Conservation (phyloP, 495 filamentous ascomycete species). For the Filosporella fistucella region DNA sequence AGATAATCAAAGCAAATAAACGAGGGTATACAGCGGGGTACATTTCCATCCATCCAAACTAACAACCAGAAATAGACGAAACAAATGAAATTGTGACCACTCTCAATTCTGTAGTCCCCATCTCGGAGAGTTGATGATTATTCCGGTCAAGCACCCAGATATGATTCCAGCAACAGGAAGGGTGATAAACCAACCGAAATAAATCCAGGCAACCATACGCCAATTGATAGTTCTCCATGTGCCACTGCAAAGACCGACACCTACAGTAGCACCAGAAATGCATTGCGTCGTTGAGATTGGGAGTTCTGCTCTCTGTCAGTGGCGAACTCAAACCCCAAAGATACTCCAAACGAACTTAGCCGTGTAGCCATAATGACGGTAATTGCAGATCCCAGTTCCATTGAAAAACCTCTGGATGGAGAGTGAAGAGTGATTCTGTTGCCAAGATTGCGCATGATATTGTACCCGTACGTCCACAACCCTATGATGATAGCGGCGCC, state of each 20-base stretch:
- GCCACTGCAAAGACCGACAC: slow-evolving; percentile 56
- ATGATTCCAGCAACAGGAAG: slow-evolving; percentile 52
- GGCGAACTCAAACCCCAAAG: no score
- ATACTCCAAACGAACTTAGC: no score
- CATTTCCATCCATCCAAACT: no score
- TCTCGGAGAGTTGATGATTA: slow-evolving; percentile 51
- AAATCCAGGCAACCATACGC: slow-evolving; percentile 57
- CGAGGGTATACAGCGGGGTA: no score
- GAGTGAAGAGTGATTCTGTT: slow-evolving; percentile 66
- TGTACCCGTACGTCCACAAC: slow-evolving; percentile 68
- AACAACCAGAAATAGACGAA: no score
- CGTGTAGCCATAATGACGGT: slow-evolving; percentile 62
- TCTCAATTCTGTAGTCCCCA: no score
- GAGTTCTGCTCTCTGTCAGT: no score
- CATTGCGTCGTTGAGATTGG: neutral
- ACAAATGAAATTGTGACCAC: no score
- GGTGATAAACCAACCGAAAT: slow-evolving; percentile 54
- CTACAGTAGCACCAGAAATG: slow-evolving; percentile 39
- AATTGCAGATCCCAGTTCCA: slow-evolving; percentile 63
- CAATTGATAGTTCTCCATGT: slow-evolving; percentile 55
- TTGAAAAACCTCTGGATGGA: slow-evolving; percentile 62
- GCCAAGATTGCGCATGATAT: slow-evolving; percentile 64
- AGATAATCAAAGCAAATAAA: no score
- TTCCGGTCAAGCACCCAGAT: slow-evolving; percentile 51
- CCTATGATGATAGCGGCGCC: slow-evolving; percentile 54